Evolutionary conservation across 495 filamentous ascomycete genomes (phyloP).

Genomic region (Penicillium taxi): DNA sequence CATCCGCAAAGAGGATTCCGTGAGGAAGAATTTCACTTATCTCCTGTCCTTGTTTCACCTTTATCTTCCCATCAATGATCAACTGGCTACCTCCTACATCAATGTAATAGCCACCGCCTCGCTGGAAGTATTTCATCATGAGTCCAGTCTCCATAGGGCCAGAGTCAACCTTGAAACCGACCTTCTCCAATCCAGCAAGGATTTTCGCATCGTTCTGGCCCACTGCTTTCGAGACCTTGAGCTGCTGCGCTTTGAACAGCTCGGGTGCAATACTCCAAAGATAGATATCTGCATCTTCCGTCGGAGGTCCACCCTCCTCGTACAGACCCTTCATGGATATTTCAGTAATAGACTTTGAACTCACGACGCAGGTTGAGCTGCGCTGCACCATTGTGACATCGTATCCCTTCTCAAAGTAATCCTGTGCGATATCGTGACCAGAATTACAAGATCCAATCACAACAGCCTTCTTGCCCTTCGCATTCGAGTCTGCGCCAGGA

Average conservation of each 20-base stretch:
- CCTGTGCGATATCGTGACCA: slow-evolving; percentile 74
- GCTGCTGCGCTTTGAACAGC: slow-evolving; percentile 51
- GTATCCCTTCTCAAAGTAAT: slow-evolving; percentile 72
- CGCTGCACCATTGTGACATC: slow-evolving; percentile 82
- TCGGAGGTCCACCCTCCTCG: slow-evolving; percentile 45
- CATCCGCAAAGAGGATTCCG: slow-evolving; percentile 61
- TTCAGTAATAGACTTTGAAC: slow-evolving; percentile 44
- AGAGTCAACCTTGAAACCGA: slow-evolving; percentile 61
- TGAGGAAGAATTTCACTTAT: slow-evolving; percentile 51
- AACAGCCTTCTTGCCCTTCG: slow-evolving; percentile 56
- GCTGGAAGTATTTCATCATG: slow-evolving; percentile 66
- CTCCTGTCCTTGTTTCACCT: slow-evolving; percentile 63
- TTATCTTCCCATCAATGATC: slow-evolving; percentile 69
- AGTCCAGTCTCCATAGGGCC: slow-evolving; percentile 61
- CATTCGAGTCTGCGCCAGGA: slow-evolving; percentile 43
- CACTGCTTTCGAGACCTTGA: slow-evolving; percentile 41
- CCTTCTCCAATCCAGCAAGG: slow-evolving; percentile 52
- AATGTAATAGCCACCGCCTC: slow-evolving; percentile 74
- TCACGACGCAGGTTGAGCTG: slow-evolving; percentile 63
- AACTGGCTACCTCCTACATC: slow-evolving; percentile 64
- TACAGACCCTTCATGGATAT: slow-evolving; percentile 53
- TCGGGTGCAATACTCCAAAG: slow-evolving; percentile 47
- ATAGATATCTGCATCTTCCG: slow-evolving; percentile 57
- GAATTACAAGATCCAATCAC: slow-evolving; percentile 79
- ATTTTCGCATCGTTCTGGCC: slow-evolving; percentile 41